A percentile compares a stretch with the other conserved stretches of the same genome.
Conservation (phyloP, 2,329 filamentous ascomycete species). For the Tetracladium maxilliforme region DNA sequence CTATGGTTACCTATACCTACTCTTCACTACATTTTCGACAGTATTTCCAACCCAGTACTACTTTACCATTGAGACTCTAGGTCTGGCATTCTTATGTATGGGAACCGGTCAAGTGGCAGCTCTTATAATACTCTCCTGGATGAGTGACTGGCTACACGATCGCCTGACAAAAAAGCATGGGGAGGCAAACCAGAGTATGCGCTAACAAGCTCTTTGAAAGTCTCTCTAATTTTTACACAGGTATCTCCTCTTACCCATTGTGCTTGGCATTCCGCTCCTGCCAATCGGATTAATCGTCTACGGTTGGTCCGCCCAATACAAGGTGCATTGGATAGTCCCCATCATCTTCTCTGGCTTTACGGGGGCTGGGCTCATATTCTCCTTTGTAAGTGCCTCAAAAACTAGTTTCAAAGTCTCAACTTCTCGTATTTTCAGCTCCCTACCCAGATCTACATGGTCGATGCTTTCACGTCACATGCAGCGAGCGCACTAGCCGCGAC, state of each 20-base stretch:
- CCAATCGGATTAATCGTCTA: constrained; percentile 34
- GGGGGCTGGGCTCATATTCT: constrained; percentile 23
- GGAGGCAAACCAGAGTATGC: constrained; percentile 37
- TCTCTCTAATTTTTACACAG: too few species aligned
- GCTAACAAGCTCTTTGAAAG: too few species aligned
- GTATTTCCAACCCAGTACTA: constrained; percentile 29
- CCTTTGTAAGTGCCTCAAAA: constrained; percentile 17
- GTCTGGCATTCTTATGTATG: constrained; percentile 27
- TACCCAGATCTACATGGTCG: constrained; percentile 30
- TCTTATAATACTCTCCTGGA: too few species aligned
- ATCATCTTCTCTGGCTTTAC: constrained; percentile 35
- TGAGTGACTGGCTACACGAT: too few species aligned
- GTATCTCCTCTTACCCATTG: too few species aligned
- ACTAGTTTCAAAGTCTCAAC: constrained; percentile 29
- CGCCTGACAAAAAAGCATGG: too few species aligned
- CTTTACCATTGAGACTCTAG: constrained; percentile 24
- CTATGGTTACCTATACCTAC: constrained; percentile 38
- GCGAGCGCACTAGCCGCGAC: constrained; percentile 24
- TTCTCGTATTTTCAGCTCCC: constrained; percentile 30
- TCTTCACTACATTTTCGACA: constrained; percentile 32
- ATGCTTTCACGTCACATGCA: constrained; percentile 23
- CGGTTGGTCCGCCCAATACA: constrained; percentile 27
- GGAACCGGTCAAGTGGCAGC: too few species aligned
- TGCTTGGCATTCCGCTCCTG: constrained; percentile 31
- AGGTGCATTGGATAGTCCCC: constrained; percentile 28